A percentile compares a stretch with the other conserved stretches of the same genome.
phyloP scores from a whole-genome alignment of 352 stramenopile species.

The Phytophthora melonis region DNA sequence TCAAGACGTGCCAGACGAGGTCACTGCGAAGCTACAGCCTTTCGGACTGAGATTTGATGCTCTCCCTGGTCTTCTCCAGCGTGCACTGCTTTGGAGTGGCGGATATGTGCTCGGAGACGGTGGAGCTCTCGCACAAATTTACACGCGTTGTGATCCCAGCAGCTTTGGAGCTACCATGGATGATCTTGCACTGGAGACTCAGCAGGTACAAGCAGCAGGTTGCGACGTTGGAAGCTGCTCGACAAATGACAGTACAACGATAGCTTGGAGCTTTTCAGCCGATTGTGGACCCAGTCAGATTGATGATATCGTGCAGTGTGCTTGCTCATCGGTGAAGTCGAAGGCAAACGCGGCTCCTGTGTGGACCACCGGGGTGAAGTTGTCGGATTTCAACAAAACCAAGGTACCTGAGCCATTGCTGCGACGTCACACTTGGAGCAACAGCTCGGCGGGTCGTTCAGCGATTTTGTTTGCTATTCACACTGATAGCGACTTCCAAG shows the following conservation, averaged over 20 bases:
- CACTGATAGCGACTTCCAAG: neutral
- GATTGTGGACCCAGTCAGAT: constrained; percentile 20
- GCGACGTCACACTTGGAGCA: constrained; percentile 25
- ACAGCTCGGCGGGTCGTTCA: constrained; percentile 13
- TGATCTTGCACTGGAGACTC: constrained; percentile 13
- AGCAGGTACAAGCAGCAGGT: constrained; percentile 5
- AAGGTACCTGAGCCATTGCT: constrained; percentile 8
- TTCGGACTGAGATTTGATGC: constrained; percentile 33
- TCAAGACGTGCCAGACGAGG: constrained; percentile 32
- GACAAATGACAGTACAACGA: neutral
- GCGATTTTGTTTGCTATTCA: constrained; percentile 35
- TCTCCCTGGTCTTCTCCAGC: constrained; percentile 40
- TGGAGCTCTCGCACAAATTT: constrained; percentile 27
- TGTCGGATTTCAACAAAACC: neutral
- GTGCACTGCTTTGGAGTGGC: constrained; percentile 48
- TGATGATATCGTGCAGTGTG: constrained; percentile 23
- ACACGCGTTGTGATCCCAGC: constrained; percentile 32
- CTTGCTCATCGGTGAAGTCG: constrained; percentile 25
- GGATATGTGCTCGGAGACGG: constrained; percentile 38
- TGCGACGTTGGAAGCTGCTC: constrained; percentile 26
- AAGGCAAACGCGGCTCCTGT: constrained; percentile 13
- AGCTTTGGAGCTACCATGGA: constrained; percentile 23
- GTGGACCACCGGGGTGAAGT: constrained; percentile 6
- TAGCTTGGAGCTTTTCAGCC: constrained; percentile 28
- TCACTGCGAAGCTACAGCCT: constrained; percentile 23